Evolutionary conservation across 2,329 filamentous ascomycete genomes (phyloP).

Genomic region (Beauveria sp.): DNA sequence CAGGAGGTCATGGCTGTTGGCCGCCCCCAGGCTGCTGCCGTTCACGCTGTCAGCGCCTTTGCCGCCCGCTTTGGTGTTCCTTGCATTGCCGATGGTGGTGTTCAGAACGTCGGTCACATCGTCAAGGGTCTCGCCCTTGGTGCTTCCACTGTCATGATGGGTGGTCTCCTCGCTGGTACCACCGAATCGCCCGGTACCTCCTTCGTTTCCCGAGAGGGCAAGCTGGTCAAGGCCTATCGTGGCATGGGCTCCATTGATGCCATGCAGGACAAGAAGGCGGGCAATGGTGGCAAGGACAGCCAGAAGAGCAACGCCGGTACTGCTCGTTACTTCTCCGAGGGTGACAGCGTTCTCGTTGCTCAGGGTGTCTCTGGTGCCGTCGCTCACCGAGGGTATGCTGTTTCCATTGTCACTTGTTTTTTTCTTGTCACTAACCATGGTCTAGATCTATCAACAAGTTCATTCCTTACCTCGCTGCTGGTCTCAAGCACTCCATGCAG

Average conservation of each 20-base stretch:
- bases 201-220: slow-evolving; percentile 91
- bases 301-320: slow-evolving; percentile 88
- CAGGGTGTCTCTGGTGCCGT: slow-evolving; percentile 91
- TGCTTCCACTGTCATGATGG: slow-evolving; percentile 98
- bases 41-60: slow-evolving; percentile 83
- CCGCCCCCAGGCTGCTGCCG: slow-evolving; percentile 87
- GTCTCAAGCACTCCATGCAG: slow-evolving; percentile 95
- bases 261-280: slow-evolving; percentile 98
- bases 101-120: slow-evolving; percentile 98
- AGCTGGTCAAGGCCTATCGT: slow-evolving; percentile 98
- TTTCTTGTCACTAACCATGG: slow-evolving; percentile 22
- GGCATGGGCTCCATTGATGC: slow-evolving; percentile 98
- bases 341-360: slow-evolving; percentile 87
- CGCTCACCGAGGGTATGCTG: slow-evolving; percentile 59
- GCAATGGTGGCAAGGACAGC: slow-evolving; percentile 61
- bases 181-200: slow-evolving; percentile 96
- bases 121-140: slow-evolving; percentile 96
- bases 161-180: slow-evolving; percentile 90
- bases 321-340: slow-evolving; percentile 96
- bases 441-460: slow-evolving; percentile 83
- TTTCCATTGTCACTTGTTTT: neutral
- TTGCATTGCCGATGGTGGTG: slow-evolving; percentile 94
- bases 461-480: slow-evolving; percentile 88
- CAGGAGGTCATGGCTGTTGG: slow-evolving; percentile 99
- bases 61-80: slow-evolving; percentile 91